phyloP scores from a whole-genome alignment of 2,329 filamentous ascomycete species.

The Podosphaera aphanis region DNA sequence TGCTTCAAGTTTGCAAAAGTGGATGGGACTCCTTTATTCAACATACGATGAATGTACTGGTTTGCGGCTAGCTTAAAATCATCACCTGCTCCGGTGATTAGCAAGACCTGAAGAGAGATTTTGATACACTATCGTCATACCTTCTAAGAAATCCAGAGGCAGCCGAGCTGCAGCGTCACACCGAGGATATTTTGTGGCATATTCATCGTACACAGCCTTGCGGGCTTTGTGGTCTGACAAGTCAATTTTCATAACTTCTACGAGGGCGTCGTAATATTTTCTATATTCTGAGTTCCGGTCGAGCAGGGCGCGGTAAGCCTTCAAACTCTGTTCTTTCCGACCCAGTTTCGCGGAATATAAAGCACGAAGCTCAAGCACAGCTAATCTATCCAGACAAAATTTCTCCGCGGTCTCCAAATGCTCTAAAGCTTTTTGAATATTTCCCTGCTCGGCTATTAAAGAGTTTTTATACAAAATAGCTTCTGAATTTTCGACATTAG shows the following conservation, averaged over 20 bases:
- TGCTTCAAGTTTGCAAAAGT: conserved; percentile 94
- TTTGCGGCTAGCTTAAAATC: conserved; percentile 60
- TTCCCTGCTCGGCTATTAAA: conserved; percentile 75
- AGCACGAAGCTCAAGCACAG: conserved; percentile 65
- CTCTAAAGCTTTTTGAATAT: conserved; percentile 60
- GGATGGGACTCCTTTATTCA: conserved; percentile 81
- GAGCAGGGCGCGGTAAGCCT: conserved; percentile 58
- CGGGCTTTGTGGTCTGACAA: conserved; percentile 36
- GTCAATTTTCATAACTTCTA: conserved; percentile 41
- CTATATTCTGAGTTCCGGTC: conserved; percentile 76
- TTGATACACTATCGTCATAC: conserved; percentile 19
- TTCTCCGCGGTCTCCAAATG: conserved; percentile 62
- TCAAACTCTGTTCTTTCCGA: conserved; percentile 55
- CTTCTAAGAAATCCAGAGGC: conserved; percentile 70
- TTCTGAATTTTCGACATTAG: conserved; percentile 82
- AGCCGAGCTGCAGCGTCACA: conserved; percentile 69
- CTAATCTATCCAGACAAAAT: conserved; percentile 59
- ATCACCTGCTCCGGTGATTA: conserved; percentile 29
- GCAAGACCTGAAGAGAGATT: conserved; percentile 1
- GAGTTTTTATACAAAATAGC: conserved; percentile 85
- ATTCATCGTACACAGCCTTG: conserved; percentile 59
- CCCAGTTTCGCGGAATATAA: conserved; percentile 62
- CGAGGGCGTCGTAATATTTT: conserved; percentile 60
- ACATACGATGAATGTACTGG: conserved; percentile 58
- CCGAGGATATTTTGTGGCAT: conserved; percentile 57